Conservation (phyloP, 2,329 filamentous ascomycete species). For the Teratosphaeria pseudoeucalypti region DNA sequence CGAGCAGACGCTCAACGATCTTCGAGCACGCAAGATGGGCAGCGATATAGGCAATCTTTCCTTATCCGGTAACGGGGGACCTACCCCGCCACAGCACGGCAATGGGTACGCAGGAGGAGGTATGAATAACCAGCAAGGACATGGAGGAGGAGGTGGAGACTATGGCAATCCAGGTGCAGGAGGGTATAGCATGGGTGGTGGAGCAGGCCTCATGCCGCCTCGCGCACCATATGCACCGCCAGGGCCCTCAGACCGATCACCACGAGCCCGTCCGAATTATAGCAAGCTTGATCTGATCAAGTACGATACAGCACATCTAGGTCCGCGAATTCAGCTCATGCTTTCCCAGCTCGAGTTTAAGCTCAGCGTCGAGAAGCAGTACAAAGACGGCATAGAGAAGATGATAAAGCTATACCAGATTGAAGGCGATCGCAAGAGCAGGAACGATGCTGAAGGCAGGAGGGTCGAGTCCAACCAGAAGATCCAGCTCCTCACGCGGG, state of each 20-base stretch:
- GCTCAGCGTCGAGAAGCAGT: constrained; percentile 96
- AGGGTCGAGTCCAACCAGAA: constrained; percentile 95
- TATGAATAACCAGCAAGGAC: constrained; percentile 35
- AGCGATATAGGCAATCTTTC: constrained; percentile 58
- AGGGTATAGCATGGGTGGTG: constrained; percentile 51
- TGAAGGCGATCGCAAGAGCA: constrained; percentile 94
- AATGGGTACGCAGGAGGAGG: constrained; percentile 40
- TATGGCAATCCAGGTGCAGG: constrained; percentile 49
- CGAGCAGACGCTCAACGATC: constrained; percentile 79
- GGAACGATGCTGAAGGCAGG: constrained; percentile 78
- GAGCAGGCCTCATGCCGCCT: constrained; percentile 67
- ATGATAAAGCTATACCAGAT: constrained; percentile 97
- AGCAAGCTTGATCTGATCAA: constrained; percentile 98
- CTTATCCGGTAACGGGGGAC: constrained; percentile 40
- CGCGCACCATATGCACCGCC: constrained; percentile 68
- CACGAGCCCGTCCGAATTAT: constrained; percentile 77
- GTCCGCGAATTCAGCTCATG: constrained; percentile 97
- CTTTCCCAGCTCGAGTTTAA: constrained; percentile 98
- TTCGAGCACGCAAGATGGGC: constrained; percentile 70
- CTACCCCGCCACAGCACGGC: constrained; percentile 22
- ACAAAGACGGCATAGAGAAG: constrained; percentile 97
- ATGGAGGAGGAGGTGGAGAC: constrained; percentile 47
- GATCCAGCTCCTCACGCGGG: constrained; percentile 89
- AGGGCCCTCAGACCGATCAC: constrained; percentile 55
- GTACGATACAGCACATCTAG: constrained; percentile 91